Percentiles rank a stretch among this genome's conserved stretches.
These are phyloP conservation scores for Zalaria obscura DNA, from an alignment of 2,329 filamentous ascomycete genomes.

Conservation along the genomic window DNA sequence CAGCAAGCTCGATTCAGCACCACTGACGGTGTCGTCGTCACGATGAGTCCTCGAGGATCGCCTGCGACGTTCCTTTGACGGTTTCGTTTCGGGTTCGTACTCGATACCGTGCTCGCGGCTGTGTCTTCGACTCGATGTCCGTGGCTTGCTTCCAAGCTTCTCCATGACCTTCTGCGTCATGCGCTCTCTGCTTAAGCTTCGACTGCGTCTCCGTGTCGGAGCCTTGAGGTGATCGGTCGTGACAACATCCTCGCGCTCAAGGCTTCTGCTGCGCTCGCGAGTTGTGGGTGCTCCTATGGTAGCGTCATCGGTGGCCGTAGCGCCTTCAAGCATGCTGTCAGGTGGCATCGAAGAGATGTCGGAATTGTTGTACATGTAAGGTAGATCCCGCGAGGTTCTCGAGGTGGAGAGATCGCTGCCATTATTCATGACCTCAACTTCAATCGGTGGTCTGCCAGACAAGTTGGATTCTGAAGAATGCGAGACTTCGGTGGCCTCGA, in stretches of 20 bases:
- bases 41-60: slow-evolving; percentile 32
- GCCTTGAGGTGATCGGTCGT: slow-evolving; percentile 34
- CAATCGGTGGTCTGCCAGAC: slow-evolving; percentile 55
- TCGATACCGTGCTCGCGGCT: slow-evolving; percentile 17
- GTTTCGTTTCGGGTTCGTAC: slow-evolving; percentile 17
- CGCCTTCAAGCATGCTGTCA: slow-evolving; percentile 53
- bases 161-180: slow-evolving; percentile 56
- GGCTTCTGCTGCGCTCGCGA: slow-evolving; percentile 35
- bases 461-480: slow-evolving; percentile 74
- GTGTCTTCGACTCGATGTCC: slow-evolving; percentile 12
- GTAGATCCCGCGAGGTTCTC: slow-evolving; percentile 36
- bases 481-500: slow-evolving; percentile 35
- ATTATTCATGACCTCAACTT: slow-evolving; percentile 72
- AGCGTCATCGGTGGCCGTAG: slow-evolving; percentile 21
- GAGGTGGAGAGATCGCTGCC: slow-evolving; percentile 46
- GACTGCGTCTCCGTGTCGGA: slow-evolving; percentile 42
- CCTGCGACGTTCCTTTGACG: slow-evolving; percentile 15
- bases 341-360: slow-evolving; percentile 75
- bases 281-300: slow-evolving; percentile 8
- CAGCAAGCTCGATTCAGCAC: slow-evolving; percentile 47
- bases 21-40: slow-evolving; percentile 36
- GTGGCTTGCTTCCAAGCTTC: slow-evolving; percentile 42
- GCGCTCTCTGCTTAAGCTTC: slow-evolving; percentile 52
- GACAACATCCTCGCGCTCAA: slow-evolving; percentile 22
- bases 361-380: slow-evolving; percentile 56